A percentile compares a stretch with the other conserved stretches of the same genome.
Conservation (phyloP, 2,329 filamentous ascomycete genomes). For the Berkeleyomyces basicola region DNA sequence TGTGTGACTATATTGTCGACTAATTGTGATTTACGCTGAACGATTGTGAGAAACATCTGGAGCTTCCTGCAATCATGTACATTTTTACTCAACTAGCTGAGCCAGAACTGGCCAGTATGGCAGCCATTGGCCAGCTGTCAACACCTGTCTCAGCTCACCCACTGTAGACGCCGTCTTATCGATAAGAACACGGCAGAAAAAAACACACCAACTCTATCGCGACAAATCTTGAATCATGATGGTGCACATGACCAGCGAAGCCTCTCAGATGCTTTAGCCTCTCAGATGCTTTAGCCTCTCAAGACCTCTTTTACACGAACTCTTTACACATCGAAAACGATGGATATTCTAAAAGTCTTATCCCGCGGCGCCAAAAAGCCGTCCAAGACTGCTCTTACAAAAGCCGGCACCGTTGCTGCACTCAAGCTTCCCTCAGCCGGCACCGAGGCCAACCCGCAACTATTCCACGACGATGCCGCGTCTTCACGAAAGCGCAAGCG, state of each 20-base stretch:
- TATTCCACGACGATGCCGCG: conserved; percentile 43
- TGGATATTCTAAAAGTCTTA: conserved; percentile 60
- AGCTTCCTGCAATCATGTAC: too few relatives aligned
- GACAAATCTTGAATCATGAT: neutral
- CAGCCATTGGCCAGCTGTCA: neutral
- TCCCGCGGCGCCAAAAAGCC: conserved; percentile 51
- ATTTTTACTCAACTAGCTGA: too few relatives aligned
- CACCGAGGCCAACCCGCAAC: conserved; percentile 47
- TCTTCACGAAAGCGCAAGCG: conserved; percentile 31
- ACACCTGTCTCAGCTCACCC: neutral
- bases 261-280: neutral
- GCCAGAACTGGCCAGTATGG: neutral
- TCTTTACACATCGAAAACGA: conserved; percentile 19
- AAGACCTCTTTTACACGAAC: too few relatives aligned
- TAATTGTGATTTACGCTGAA: too few relatives aligned
- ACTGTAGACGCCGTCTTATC: neutral
- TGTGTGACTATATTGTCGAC: too few relatives aligned
- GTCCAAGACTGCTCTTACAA: conserved; percentile 22
- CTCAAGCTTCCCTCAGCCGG: conserved; percentile 47
- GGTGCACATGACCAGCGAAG: neutral
- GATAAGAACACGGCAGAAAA: conserved; percentile 9
- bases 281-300: too few relatives aligned
- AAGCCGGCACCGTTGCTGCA: conserved; percentile 19
- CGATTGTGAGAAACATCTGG: too few relatives aligned
- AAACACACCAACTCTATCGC: neutral